Evolutionary conservation across 257 asterid genomes (phyloP).

Genomic region (Craterostigma plantagineum): DNA sequence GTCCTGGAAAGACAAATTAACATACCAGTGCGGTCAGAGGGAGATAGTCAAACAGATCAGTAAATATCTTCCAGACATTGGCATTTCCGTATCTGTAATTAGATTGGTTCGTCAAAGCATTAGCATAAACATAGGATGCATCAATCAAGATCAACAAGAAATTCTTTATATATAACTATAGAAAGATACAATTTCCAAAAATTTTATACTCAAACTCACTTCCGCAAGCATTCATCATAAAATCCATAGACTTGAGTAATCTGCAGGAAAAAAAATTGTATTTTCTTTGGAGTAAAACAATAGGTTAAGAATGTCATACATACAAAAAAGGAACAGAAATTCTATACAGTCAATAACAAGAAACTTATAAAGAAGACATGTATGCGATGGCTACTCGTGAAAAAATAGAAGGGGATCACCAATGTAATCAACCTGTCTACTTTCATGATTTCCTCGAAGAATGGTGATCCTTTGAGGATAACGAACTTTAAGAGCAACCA

Average conservation of each 20-base stretch:
- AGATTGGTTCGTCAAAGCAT: neutral
- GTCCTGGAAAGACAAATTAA: constrained; percentile 5
- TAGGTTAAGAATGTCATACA: no score
- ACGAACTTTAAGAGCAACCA: constrained; percentile 55
- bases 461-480: constrained; percentile 58
- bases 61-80: constrained; percentile 82
- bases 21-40: constrained; percentile 94
- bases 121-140: constrained; percentile 2
- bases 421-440: constrained; percentile 32
- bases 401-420: neutral
- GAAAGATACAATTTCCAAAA: neutral
- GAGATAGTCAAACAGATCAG: constrained; percentile 84
- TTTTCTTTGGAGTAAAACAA: constrained; percentile 4
- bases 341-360: no score
- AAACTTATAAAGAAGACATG: no score
- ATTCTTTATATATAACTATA: constrained; percentile 7
- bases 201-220: constrained; percentile 32
- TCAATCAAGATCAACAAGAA: neutral
- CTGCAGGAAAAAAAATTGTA: constrained; percentile 20
- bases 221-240: constrained; percentile 74
- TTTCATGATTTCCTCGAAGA: constrained; percentile 69
- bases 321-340: no score
- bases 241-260: constrained; percentile 80
- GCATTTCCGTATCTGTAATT: constrained; percentile 76
- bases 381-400: no score